A percentile compares a stretch with the other conserved stretches of the same genome.
Conservation (phyloP, 345 rosid species). For the Carallia brachiata region DNA sequence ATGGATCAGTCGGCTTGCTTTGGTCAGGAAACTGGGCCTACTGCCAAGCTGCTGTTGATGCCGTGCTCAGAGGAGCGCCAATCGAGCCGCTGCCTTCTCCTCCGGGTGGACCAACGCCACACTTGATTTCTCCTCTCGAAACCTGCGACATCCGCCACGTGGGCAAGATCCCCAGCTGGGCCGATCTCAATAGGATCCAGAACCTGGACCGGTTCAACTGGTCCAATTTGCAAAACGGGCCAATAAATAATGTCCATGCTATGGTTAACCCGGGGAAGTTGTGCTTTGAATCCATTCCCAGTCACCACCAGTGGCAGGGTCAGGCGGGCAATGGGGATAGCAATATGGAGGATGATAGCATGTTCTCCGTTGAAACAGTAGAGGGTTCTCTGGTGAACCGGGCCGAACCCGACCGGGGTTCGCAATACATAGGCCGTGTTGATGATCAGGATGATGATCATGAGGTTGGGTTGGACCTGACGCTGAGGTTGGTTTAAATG, state of each 20-base stretch:
- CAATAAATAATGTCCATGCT: too few species aligned
- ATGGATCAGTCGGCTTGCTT: constrained; percentile 43
- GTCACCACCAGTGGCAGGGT: not conserved
- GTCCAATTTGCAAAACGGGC: not conserved
- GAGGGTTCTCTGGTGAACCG: constrained; percentile 23
- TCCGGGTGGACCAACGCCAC: constrained; percentile 19
- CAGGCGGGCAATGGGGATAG: constrained; percentile 5
- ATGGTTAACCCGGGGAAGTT: not conserved
- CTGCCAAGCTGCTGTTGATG: constrained; percentile 41
- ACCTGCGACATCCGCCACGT: constrained; percentile 42
- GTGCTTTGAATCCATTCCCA: not conserved
- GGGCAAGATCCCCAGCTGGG: constrained; percentile 15
- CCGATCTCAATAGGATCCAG: constrained; percentile 27
- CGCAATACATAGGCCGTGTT: constrained; percentile 3
- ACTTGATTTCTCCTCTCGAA: constrained; percentile 3
- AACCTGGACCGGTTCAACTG: constrained; percentile 33
- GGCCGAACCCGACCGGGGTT: not conserved
- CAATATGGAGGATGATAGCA: constrained; percentile 23
- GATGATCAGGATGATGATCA: not conserved
- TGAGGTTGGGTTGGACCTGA: constrained; percentile 32
- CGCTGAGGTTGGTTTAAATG: constrained; percentile 23
- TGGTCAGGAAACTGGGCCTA: constrained; percentile 38
- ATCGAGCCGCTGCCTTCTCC: constrained; percentile 17
- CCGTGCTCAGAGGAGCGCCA: constrained; percentile 30
- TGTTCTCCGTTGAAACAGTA: constrained; percentile 31